Percentiles rank a stretch among this genome's conserved stretches.
These are phyloP conservation scores for Phytophthora europaea DNA, from an alignment of 352 stramenopile genomes.

Conservation along the genomic window DNA sequence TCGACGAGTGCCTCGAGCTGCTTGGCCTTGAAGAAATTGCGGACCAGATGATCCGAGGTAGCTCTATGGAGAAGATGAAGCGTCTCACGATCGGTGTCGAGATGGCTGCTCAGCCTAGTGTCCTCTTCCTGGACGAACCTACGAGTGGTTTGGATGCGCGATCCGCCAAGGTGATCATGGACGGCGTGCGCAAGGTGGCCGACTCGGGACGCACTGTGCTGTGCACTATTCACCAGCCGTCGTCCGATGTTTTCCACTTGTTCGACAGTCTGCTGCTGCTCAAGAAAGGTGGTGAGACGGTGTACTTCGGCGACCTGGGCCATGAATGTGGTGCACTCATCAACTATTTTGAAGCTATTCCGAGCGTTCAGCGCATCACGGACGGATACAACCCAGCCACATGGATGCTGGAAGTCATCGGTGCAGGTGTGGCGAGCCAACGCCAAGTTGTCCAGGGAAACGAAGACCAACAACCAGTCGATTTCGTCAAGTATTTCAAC, in stretches of 20 bases:
- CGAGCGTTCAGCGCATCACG: slow-evolving; percentile 61
- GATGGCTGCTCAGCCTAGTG: slow-evolving; percentile 86
- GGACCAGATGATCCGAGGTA: slow-evolving; percentile 69
- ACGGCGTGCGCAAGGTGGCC: slow-evolving; percentile 90
- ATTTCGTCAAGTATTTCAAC: slow-evolving; percentile 53
- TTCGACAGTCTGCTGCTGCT: slow-evolving; percentile 93
- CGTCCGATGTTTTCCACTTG: slow-evolving; percentile 89
- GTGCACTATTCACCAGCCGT: slow-evolving; percentile 95
- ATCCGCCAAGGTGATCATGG: slow-evolving; percentile 89
- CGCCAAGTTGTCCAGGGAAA: slow-evolving; percentile 27
- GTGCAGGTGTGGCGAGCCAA: slow-evolving; percentile 50
- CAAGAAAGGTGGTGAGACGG: slow-evolving; percentile 67
- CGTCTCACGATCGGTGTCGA: slow-evolving; percentile 92
- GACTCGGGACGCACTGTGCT: slow-evolving; percentile 81
- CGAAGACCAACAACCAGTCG: slow-evolving; percentile 39
- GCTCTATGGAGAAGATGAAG: slow-evolving; percentile 72
- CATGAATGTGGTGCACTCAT: slow-evolving; percentile 45
- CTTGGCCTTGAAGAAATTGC: slow-evolving; percentile 67
- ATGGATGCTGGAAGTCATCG: slow-evolving; percentile 80
- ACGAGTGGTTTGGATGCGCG: slow-evolving; percentile 92
- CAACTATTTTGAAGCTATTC: slow-evolving; percentile 77
- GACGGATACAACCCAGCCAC: slow-evolving; percentile 79
- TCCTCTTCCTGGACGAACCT: slow-evolving; percentile 93
- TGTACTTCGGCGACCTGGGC: slow-evolving; percentile 67
- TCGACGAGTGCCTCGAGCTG: slow-evolving; percentile 67